Evolutionary conservation across 1,139 yeast genomes (phyloP).

Genomic region (Saccharomyces hybrid): DNA sequence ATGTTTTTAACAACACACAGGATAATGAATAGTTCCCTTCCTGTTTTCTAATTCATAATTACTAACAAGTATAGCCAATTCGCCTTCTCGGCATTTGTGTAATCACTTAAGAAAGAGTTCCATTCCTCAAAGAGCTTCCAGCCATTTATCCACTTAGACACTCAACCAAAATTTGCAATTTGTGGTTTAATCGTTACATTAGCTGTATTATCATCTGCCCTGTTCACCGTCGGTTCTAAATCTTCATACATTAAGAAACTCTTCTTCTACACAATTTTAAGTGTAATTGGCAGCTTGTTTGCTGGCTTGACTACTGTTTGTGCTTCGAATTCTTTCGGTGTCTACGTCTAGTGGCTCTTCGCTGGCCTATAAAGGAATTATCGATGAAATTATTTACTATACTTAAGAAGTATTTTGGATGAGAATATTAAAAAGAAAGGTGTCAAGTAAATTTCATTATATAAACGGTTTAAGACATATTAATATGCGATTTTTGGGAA

Average conservation of each 20-base stretch:
- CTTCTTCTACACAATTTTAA: constrained; percentile 13
- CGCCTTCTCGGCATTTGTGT: constrained; percentile 2
- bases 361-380: background rate
- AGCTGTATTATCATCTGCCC: constrained; percentile 15
- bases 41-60: background rate
- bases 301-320: constrained; percentile 25
- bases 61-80: background rate
- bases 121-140: constrained; percentile 12
- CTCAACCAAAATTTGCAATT: constrained; percentile 23
- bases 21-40: background rate
- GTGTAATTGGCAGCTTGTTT: constrained; percentile 22
- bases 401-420: background rate
- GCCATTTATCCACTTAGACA: constrained; percentile 17
- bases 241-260: constrained; percentile 14
- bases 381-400: background rate
- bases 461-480: background rate
- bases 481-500: background rate
- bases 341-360: constrained; percentile 18
- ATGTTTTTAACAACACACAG: background rate
- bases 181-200: constrained; percentile 17
- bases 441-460: background rate
- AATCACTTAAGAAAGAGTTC: constrained; percentile 16
- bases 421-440: background rate
- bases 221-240: constrained; percentile 15
- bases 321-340: constrained; percentile 28